Evolutionary conservation across 2,329 filamentous ascomycete genomes (phyloP), one percentile per base, ranked within the genome.

Genomic region (Didymosphaeria variabile): DNA sequence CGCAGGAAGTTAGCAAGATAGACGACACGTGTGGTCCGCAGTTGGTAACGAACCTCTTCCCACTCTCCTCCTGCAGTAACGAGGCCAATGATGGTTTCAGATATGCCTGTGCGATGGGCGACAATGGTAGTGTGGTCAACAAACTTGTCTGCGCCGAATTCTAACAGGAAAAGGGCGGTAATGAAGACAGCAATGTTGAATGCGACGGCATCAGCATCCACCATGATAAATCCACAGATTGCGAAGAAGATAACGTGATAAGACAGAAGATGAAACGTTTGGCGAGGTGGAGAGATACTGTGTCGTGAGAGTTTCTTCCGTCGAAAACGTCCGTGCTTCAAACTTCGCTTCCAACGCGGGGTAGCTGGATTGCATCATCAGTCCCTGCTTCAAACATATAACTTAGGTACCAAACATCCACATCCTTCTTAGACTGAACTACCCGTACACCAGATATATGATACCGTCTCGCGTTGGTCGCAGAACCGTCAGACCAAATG

Each of bases 1-100:
- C 50, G 50, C 53, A 13, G 40, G 23, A 44, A 49, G 13, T 36
- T 52, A 19, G 34, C 60, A 12, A 26, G 53, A 36, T 60, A 52
- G 38, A 38, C 54, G 45, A 10, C n/a, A 13, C 17, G 15, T 40
- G 32, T 13, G 21, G 26, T 5, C 17, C 31, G 26, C n/a, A 17
- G 31, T 12, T 17, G 31, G 12, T 19, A 51, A 51, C 67, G 49
- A 69, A 84, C 83, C 79, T 86, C 84, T 79, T 87, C 85, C 79
- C 82, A 87, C 75, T 86, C 84, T 45, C 80, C 83, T 19, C 84
- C 84, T 13, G 81, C 83, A 3, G 84, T 86, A 38, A 87, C 74
- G 8, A 87, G 77, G 4, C 79, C 82, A 62, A 87, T 80, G 29
- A 86, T 55, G 2, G 82, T 82, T 32, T 80, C 78, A 1, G 83